Conservation (phyloP, 192 early-diverging fungal species). For the Phlyctochytrium arcticum region DNA sequence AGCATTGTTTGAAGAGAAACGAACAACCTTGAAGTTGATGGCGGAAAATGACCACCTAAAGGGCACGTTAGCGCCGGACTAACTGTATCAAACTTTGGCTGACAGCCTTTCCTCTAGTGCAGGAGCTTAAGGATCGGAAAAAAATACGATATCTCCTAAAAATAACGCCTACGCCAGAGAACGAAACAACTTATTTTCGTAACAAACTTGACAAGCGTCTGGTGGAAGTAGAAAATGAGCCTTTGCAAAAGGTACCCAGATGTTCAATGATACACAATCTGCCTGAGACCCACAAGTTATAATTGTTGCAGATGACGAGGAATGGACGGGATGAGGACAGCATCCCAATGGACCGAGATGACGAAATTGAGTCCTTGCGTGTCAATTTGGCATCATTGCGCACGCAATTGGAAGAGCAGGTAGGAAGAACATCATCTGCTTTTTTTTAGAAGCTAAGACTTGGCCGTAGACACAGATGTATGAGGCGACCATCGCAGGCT, state of each 20-base stretch:
- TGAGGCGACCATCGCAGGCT: constrained; percentile 41
- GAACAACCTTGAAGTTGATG: constrained; percentile 33
- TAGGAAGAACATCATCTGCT: too few relatives aligned
- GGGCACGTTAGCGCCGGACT: constrained; percentile 16
- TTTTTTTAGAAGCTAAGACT: too few relatives aligned
- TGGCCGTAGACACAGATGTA: constrained; percentile 32
- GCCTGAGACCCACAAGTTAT: too few relatives aligned
- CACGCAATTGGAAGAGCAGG: constrained; percentile 52
- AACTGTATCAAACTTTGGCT: background rate
- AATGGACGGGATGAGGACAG: too few relatives aligned
- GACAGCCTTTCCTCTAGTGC: constrained; percentile 38
- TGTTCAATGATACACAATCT: too few relatives aligned
- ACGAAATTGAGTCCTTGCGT: constrained; percentile 40
- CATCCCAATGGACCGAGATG: too few relatives aligned
- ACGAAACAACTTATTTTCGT: constrained; percentile 51
- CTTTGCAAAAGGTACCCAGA: too few relatives aligned
- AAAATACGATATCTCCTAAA: constrained; percentile 56
- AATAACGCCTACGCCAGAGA: constrained; percentile 23
- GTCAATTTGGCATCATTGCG: constrained; percentile 44
- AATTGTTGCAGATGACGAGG: too few relatives aligned
- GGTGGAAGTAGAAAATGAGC: constrained; percentile 22
- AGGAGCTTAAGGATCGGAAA: constrained; percentile 58
- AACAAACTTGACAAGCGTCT: constrained; percentile 41
- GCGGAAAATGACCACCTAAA: constrained; percentile 57
- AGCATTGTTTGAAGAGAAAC: constrained; percentile 50